phyloP scores from a whole-genome alignment of 352 stramenopile genomes.

The Pythium myriotylum region DNA sequence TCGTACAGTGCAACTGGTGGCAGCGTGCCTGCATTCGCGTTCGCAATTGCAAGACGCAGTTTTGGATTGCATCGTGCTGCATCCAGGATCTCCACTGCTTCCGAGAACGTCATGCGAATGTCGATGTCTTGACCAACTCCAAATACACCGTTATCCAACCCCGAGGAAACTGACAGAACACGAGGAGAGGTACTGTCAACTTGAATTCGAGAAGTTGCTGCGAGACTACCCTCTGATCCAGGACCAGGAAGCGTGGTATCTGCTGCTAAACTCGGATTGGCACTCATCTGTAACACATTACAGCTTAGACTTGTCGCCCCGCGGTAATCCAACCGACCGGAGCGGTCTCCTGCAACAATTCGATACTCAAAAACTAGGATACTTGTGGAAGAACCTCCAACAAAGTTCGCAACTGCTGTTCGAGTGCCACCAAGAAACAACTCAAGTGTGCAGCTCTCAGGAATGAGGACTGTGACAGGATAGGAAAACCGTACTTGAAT shows the following conservation, averaged over 20 bases:
- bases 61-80: slow-evolving; percentile 20
- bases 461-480: slow-evolving; percentile 36
- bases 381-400: slow-evolving; percentile 49
- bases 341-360: slow-evolving; percentile 47
- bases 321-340: slow-evolving; percentile 54
- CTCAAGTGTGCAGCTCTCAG: slow-evolving; percentile 39
- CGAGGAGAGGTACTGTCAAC: slow-evolving; percentile 49
- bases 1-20: slow-evolving; percentile 37
- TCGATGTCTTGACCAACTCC: slow-evolving; percentile 59
- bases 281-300: slow-evolving; percentile 51
- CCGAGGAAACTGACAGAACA: slow-evolving; percentile 51
- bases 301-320: slow-evolving; percentile 45
- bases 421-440: slow-evolving; percentile 42
- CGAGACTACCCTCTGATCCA: slow-evolving; percentile 47
- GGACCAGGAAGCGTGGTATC: slow-evolving; percentile 44
- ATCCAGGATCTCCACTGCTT: slow-evolving; percentile 38
- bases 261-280: slow-evolving; percentile 42
- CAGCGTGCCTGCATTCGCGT: slow-evolving; percentile 11
- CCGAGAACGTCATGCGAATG: slow-evolving; percentile 58
- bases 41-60: slow-evolving; percentile 49
- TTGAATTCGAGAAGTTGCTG: slow-evolving; percentile 34
- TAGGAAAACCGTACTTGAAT: slow-evolving; percentile 61
- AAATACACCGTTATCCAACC: slow-evolving; percentile 51
- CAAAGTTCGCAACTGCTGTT: slow-evolving; percentile 41
- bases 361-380: slow-evolving; percentile 61